phyloP scores from a whole-genome alignment of 2,329 filamentous ascomycete genomes.

The Aureobasidium sp. region DNA sequence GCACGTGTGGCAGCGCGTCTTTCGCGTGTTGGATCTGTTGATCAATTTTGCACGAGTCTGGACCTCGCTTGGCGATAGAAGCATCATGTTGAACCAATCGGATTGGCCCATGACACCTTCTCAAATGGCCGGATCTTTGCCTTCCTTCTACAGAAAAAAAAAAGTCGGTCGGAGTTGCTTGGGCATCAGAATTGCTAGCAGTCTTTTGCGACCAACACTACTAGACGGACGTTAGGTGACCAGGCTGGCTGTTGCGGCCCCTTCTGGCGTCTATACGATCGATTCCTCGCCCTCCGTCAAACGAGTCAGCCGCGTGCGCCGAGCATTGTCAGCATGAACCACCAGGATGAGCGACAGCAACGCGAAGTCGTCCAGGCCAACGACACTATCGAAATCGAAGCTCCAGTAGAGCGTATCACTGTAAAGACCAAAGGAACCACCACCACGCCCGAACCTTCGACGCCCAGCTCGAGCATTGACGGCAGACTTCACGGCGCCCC shows the following conservation, averaged over 20 bases:
- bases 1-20: background rate
- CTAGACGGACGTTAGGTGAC: background rate
- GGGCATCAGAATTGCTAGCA: background rate
- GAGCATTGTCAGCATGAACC: background rate
- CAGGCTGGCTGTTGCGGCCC: background rate
- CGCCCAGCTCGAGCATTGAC: conserved; percentile 17
- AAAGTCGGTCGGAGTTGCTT: background rate
- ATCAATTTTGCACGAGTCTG: background rate
- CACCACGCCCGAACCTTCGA: conserved; percentile 18
- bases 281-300: background rate
- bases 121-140: background rate
- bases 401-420: conserved; percentile 23
- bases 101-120: background rate
- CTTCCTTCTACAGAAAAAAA: background rate
- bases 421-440: conserved; percentile 26
- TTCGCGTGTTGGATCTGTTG: background rate
- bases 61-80: conserved; percentile 4
- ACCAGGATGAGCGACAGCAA: background rate
- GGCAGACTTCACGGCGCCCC: conserved; percentile 29
- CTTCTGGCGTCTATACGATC: background rate
- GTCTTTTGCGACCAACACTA: background rate
- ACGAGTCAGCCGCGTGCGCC: background rate
- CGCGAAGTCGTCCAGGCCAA: conserved; percentile 10
- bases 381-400: conserved; percentile 16
- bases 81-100: background rate